These are phyloP conservation scores for Phytophthora cactorum DNA, from an alignment of 352 stramenopile species.

Conservation along the genomic window DNA sequence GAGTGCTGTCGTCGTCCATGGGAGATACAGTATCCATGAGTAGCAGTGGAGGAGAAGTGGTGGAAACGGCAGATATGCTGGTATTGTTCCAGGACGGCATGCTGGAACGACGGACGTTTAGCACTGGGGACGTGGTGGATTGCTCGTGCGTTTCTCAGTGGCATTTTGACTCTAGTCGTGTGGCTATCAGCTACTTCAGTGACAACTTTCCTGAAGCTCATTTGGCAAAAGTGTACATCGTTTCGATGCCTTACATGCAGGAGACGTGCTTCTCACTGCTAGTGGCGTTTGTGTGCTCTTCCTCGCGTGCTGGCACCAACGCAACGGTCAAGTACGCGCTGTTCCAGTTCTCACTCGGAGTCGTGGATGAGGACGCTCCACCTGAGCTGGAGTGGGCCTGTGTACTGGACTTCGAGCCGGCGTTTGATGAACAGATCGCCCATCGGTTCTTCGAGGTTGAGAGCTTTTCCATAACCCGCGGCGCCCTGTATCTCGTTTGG, in stretches of 20 bases:
- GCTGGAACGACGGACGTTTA: slow-evolving; percentile 77
- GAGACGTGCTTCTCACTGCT: slow-evolving; percentile 64
- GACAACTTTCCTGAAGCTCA: slow-evolving; percentile 65
- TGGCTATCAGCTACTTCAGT: slow-evolving; percentile 77
- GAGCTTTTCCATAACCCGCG: slow-evolving; percentile 62
- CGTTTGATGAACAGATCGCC: slow-evolving; percentile 47
- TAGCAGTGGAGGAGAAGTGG: slow-evolving; percentile 28
- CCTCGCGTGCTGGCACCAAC: slow-evolving; percentile 39
- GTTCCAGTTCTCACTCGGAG: slow-evolving; percentile 65
- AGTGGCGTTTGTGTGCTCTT: slow-evolving; percentile 73
- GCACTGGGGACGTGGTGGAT: slow-evolving; percentile 66
- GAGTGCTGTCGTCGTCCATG: slow-evolving; percentile 44
- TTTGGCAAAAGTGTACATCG: slow-evolving; percentile 65
- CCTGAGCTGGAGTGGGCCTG: slow-evolving; percentile 66
- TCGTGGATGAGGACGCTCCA: slow-evolving; percentile 29
- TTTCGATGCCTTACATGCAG: slow-evolving; percentile 73
- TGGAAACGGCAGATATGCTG: slow-evolving; percentile 64
- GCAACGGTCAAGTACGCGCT: slow-evolving; percentile 71
- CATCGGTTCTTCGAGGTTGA: slow-evolving; percentile 64
- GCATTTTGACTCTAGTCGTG: slow-evolving; percentile 65
- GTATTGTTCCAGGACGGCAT: slow-evolving; percentile 73
- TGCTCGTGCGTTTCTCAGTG: slow-evolving; percentile 59
- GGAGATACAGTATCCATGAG: slow-evolving; percentile 26
- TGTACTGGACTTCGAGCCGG: slow-evolving; percentile 72
- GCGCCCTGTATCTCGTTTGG: slow-evolving; percentile 79